Percentiles rank a stretch among this genome's conserved stretches.
These are phyloP conservation scores for Penicillium desertorum DNA, from an alignment of 495 filamentous ascomycete genomes.

Conservation along the genomic window DNA sequence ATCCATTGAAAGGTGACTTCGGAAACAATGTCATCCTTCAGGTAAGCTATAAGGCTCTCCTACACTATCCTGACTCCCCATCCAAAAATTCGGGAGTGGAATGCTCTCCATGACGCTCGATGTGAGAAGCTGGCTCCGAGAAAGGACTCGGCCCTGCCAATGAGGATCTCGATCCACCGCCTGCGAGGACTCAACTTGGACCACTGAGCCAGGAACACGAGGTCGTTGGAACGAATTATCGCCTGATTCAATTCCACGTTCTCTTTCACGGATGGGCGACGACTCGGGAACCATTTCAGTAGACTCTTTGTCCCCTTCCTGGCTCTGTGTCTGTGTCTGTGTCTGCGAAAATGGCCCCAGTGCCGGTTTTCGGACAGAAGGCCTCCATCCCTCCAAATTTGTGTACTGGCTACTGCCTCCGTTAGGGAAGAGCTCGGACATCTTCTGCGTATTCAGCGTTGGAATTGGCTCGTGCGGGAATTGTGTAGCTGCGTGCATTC, in stretches of 20 bases:
- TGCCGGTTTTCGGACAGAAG: background rate
- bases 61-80: constrained; percentile 47
- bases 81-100: constrained; percentile 41
- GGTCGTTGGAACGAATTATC: constrained; percentile 24
- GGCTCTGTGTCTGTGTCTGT: constrained; percentile 26
- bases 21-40: constrained; percentile 17
- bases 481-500: constrained; percentile 43
- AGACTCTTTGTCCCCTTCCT: constrained; percentile 27
- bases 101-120: constrained; percentile 52
- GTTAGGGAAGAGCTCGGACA: constrained; percentile 45
- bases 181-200: constrained; percentile 50
- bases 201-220: constrained; percentile 28
- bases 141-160: constrained; percentile 26
- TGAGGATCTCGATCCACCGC: constrained; percentile 33
- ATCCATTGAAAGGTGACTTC: constrained; percentile 7
- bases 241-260: constrained; percentile 12
- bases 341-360: constrained; percentile 24
- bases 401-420: constrained; percentile 28
- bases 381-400: background rate
- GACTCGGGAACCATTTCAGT: constrained; percentile 46
- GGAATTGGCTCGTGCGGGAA: constrained; percentile 47
- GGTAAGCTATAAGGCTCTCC: constrained; percentile 43
- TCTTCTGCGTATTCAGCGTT: constrained; percentile 42
- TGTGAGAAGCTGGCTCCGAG: constrained; percentile 42
- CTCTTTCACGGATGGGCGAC: constrained; percentile 32